phyloP scores from a whole-genome alignment of 1,284 basidiomycete genomes.

The Sporisorium graminicola region DNA sequence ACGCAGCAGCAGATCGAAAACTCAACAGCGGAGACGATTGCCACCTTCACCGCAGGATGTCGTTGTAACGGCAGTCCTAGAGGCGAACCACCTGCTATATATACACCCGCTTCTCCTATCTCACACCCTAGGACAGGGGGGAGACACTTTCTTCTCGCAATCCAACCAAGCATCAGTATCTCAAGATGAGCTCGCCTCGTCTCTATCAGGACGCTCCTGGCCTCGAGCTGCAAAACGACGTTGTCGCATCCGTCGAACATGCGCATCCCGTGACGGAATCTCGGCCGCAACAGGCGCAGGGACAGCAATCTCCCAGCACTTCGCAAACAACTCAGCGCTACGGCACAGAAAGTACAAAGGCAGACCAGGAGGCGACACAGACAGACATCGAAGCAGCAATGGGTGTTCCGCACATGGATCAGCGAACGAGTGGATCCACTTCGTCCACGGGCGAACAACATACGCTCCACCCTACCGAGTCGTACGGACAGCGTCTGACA shows the following conservation, averaged over 20 bases:
- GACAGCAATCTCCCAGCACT: neutral
- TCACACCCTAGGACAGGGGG: neutral
- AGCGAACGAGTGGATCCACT: neutral
- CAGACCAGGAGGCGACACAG: neutral
- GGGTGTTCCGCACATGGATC: neutral
- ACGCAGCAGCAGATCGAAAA: neutral
- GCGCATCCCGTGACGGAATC: conserved; percentile 9
- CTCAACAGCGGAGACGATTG: neutral
- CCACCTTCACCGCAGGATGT: neutral
- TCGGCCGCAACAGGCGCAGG: neutral
- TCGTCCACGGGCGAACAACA: neutral
- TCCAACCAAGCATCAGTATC: no score
- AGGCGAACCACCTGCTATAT: conserved; percentile 6
- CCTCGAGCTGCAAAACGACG: conserved; percentile 34
- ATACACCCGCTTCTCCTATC: neutral
- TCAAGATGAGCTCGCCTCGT: conserved; percentile 6
- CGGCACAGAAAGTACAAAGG: neutral
- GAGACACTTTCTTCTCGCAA: neutral
- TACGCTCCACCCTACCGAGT: no score
- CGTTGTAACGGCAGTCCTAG: no score
- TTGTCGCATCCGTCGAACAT: conserved; percentile 17
- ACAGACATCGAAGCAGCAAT: conserved; percentile 28
- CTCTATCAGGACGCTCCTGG: conserved; percentile 48
- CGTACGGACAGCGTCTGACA: conserved; percentile 35
- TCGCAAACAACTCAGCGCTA: neutral